Base-by-base conservation (phyloP, 208 protist genomes). In the Trichomonas tenax region DNA sequence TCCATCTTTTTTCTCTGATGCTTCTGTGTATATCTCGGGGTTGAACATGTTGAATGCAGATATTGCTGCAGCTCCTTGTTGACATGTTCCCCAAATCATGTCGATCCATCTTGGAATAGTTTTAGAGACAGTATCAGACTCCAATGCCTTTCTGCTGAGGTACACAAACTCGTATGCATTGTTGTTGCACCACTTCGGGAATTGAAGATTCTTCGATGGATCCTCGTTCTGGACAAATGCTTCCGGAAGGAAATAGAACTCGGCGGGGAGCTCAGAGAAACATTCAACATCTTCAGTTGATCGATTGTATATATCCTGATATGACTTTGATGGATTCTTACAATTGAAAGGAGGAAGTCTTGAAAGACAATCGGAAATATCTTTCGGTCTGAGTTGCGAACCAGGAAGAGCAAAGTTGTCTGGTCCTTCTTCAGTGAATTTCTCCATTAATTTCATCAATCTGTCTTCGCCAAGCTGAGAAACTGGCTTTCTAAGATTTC, bases 1-100 rank as follows among this genome's bases (percentile, higher is more conserved):
- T 3, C 97, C 97, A 89, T 97, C 97, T 58, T 63, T 95, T 49
- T 48, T 81, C 41, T 98, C 97, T 88, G 97, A 97, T 17, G 40
- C 96, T 96, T 63, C 46, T 49, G 23, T 14, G 40, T 95, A 95
- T 38, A 58, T 49, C 2, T 95, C 51, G 6, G 81, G 95, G n/a
- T 88, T 15, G 58, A 93, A 93, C 6, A 93, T 9, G 46, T 93
- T 93, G 9, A 34, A 51, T 38, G 11, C 6, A 58, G 41, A 11
- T 17, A 51, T 58, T 10, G 86, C 86, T 34, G 0, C 26, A 34
- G n/a, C 44, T 0, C 86, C 86, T 38, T 34, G 26, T 51, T 34
- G 36, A 8, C 1, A n/a, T 21, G 26, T 34, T 34, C 86, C 86
- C 15, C 41, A 93, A 0, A 93, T 93, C 31, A 93, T 34, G 45